Base-by-base conservation (phyloP, 306 rosid genomes). In the Malus fusca region DNA sequence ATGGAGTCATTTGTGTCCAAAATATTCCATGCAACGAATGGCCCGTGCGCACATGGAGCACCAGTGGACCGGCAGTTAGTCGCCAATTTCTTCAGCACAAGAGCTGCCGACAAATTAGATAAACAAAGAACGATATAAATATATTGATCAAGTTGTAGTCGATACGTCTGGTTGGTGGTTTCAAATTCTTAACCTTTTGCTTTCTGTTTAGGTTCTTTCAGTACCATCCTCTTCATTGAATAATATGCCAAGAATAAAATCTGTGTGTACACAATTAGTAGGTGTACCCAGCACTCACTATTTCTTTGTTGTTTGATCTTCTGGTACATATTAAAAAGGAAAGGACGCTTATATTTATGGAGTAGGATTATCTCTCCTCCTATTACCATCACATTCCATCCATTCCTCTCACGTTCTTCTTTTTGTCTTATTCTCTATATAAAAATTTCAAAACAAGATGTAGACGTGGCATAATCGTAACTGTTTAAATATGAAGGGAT, bases 21-120 rank as follows among this genome's bases (percentile, higher is more conserved):
- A 42, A 59, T 73, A 73, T 60, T 40, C 77, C 77, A 17, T 73
- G n/a, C 68, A 60, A 25, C 11, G 25, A 73, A 73, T 73, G 76
- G 67, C 67, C 55, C 19, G 37, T 35, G 33, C 17, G 76, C 68
- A 58, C 66, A 72, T 58, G 77, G 58, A 15, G 43, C 26, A 15
- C 25, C 40, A 72, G 19, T 9, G 63, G 14, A 58, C 28, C 5
- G 4, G 53, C 19, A 15, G 5, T 48, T 48, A 4, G 53, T 48
- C 8, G 19, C 6, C 53, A 48, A 15, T 22, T 25, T 9, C 63
- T 22, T 58, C 63, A 22, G 26, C 63, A 22, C 63, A 22, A 58
- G 30, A 72, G 35, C 67, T 15, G 37, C 76, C 67, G 53, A 72
- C 66, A 71, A 71, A 31, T 13, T 13, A 35, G 53, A 33, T n/a